Evolutionary conservation across 306 rosid species (phyloP).

Genomic region (Albizia julibrissin): DNA sequence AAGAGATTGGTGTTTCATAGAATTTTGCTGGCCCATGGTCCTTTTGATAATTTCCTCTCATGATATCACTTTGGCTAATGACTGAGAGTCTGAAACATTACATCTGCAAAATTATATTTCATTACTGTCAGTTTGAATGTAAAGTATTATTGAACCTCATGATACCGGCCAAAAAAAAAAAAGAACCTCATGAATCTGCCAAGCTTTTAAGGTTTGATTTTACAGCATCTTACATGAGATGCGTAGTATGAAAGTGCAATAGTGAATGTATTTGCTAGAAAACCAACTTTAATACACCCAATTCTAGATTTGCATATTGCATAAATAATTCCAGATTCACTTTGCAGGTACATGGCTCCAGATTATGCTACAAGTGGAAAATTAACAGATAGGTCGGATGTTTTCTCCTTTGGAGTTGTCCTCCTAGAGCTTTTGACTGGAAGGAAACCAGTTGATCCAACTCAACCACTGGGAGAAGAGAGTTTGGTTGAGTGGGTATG

Average conservation of each 20-base stretch:
- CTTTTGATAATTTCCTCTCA: neutral
- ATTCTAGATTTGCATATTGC: neutral
- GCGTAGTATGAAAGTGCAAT: neutral
- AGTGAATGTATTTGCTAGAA: neutral
- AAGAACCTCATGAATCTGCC: constrained; percentile 4
- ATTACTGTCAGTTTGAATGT: neutral
- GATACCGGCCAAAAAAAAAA: no score
- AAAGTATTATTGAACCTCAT: constrained; percentile 16
- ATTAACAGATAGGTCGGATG: constrained; percentile 93
- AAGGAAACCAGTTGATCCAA: constrained; percentile 75
- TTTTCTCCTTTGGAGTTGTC: constrained; percentile 92
- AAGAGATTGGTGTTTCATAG: neutral
- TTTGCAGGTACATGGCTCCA: constrained; percentile 91
- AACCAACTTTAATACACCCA: neutral
- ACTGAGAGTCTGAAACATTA: constrained; percentile 2
- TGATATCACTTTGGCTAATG: neutral
- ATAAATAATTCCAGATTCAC: constrained; percentile 22
- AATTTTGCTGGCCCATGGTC: neutral
- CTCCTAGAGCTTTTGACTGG: constrained; percentile 95
- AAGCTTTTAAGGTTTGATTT: constrained; percentile 11
- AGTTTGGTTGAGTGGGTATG: constrained; percentile 97
- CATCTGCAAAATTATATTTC: neutral
- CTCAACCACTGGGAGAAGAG: constrained; percentile 87
- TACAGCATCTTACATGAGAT: neutral
- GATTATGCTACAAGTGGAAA: constrained; percentile 98